Conservation (phyloP, 2,329 filamentous ascomycete species). For the Elsinoe ampelina region DNA sequence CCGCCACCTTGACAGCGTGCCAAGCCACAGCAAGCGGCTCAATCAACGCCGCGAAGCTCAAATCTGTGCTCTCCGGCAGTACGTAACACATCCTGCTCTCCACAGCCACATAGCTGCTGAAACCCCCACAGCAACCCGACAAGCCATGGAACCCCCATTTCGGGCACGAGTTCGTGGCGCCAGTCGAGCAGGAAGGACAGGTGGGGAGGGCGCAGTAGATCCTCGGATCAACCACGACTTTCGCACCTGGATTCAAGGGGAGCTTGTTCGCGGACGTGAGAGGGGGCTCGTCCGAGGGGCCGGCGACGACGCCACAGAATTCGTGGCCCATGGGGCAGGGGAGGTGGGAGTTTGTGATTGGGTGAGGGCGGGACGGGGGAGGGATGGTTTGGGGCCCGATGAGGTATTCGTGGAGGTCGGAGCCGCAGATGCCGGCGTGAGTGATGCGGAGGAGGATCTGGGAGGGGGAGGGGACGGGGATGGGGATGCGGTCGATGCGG, state of each 20-base stretch:
- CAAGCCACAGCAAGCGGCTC: slow-evolving; percentile 20
- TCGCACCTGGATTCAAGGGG: slow-evolving; percentile 16
- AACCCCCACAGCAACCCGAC: slow-evolving; percentile 19
- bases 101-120: slow-evolving; percentile 17
- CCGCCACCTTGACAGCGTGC: slow-evolving; percentile 19
- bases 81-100: slow-evolving; percentile 14
- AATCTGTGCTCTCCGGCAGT: slow-evolving; percentile 16
- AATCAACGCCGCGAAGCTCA: slow-evolving; percentile 19
- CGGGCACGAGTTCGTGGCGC: slow-evolving; percentile 17
- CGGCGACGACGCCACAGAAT: slow-evolving; percentile 20
- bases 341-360: slow-evolving; percentile 15
- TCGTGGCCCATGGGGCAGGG: slow-evolving; percentile 19
- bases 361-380: slow-evolving; percentile 14
- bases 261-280: slow-evolving; percentile 14
- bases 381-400: slow-evolving; percentile 19
- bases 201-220: slow-evolving; percentile 16
- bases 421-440: slow-evolving; percentile 23
- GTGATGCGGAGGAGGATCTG: slow-evolving; percentile 21
- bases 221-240: slow-evolving; percentile 21
- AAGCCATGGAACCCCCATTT: slow-evolving; percentile 19
- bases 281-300: too few species aligned
- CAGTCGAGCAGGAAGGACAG: slow-evolving; percentile 17
- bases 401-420: slow-evolving; percentile 21
- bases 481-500: slow-evolving; percentile 21
- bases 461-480: slow-evolving; percentile 17